Evolutionary conservation across 805 yeast species (phyloP).

Genomic region (Lachancea sp.): DNA sequence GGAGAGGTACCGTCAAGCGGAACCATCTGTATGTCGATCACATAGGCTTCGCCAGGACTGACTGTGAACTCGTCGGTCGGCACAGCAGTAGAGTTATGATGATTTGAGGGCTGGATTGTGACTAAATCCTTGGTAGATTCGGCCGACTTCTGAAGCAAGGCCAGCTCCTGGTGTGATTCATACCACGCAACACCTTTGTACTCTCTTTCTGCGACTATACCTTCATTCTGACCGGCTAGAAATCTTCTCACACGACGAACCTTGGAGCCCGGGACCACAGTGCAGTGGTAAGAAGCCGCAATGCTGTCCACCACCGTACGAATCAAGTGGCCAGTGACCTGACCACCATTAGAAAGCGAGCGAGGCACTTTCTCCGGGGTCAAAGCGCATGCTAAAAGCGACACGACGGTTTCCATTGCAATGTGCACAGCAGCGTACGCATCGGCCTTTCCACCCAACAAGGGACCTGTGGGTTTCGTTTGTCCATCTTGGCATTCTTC

Average conservation of each 20-base stretch:
- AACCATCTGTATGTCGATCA: slow-evolving; percentile 76
- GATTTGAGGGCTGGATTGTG: slow-evolving; percentile 33
- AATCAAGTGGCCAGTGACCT: slow-evolving; percentile 62
- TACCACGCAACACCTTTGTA: slow-evolving; percentile 90
- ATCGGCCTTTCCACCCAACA: slow-evolving; percentile 80
- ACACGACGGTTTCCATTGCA: slow-evolving; percentile 80
- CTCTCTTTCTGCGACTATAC: slow-evolving; percentile 83
- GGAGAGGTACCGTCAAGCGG: slow-evolving; percentile 48
- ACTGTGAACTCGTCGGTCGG: slow-evolving; percentile 74
- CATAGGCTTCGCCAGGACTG: slow-evolving; percentile 77
- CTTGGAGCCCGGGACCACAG: slow-evolving; percentile 86
- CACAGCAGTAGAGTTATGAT: slow-evolving; percentile 47
- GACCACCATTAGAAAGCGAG: slow-evolving; percentile 35
- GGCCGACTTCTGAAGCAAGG: slow-evolving; percentile 11
- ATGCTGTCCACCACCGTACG: slow-evolving; percentile 76
- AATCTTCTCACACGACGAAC: slow-evolving; percentile 89
- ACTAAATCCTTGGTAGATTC: slow-evolving; percentile 35
- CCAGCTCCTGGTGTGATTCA: slow-evolving; percentile 70
- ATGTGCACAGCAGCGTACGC: slow-evolving; percentile 83
- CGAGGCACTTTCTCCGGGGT: slow-evolving; percentile 70
- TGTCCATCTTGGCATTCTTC: slow-evolving; percentile 38
- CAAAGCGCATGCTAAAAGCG: slow-evolving; percentile 64
- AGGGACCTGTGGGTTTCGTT: slow-evolving; percentile 63
- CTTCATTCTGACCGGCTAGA: slow-evolving; percentile 92
- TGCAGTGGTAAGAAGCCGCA: slow-evolving; percentile 77